Base-by-base conservation (phyloP, 345 rosid genomes). In the Boechera divaricarpa region DNA sequence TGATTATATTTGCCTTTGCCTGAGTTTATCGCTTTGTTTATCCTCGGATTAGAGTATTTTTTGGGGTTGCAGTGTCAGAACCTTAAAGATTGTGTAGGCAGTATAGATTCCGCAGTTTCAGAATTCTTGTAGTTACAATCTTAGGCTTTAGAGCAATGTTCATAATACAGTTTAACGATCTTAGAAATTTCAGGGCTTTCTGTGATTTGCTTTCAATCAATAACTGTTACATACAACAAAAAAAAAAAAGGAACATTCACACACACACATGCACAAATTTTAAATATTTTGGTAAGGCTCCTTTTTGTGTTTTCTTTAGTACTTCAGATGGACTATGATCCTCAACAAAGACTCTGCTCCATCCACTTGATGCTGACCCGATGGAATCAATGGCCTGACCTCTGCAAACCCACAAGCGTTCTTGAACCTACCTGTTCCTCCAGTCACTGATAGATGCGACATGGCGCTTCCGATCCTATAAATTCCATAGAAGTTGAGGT, bases 401-500 rank as follows among this genome's bases (percentile, higher is more conserved):
- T 92, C 95, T 2, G 95, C 98, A 51, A 87, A 57, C 53, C 98
- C 98, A 5, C 80, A 75, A 75, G 83, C 83, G 29, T 51, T 80
- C 87, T 89, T 87, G 67, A 82, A 94, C 86, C 84, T 91, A 64
- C 98, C 97, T 8, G 98, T 90, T 35, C 97, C 99, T 9, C 99
- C 97, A 0, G 92, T 92, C 54, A 94, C 88, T 0, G 99, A 89
- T 39, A 94, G 63, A n/a, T 84, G 88, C 5, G 98, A 90, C 82
- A 92, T 81, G 12, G 89, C 15, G 70, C 92, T 85, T 10, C 97
- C 94, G 1, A 85, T 85, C 82, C 76, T 89, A 79, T 87, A 95
- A 41, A 86, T 80, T 0, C 97, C 99, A 21, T 87, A 95, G 82
- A 95, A 89, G 84, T 90, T 95, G 74, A 95, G 89, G 87, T 85